Conservation (phyloP, 768 basidiomycete genomes). For the Tylopilus rubrobrunneus region DNA sequence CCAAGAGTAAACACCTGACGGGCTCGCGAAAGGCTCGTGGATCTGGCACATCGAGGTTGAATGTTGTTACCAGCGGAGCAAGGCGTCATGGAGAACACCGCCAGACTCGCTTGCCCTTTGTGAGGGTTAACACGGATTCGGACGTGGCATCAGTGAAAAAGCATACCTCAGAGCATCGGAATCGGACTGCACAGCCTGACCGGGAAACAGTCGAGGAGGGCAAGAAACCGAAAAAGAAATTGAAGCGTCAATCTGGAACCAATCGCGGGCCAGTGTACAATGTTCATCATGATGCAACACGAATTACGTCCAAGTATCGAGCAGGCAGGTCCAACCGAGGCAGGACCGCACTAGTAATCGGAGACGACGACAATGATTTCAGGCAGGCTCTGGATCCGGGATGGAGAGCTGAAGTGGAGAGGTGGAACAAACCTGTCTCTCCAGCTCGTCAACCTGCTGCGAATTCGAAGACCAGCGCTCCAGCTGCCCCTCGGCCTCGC, state of each 20-base stretch:
- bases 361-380: slow-evolving; percentile 44
- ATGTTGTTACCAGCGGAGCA: slow-evolving; percentile 39
- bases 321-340: slow-evolving; percentile 4
- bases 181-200: slow-evolving; percentile 6
- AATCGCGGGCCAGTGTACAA: slow-evolving; percentile 34
- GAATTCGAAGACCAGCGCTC: not conserved
- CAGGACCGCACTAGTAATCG: slow-evolving; percentile 36
- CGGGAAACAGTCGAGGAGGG: slow-evolving; percentile 3
- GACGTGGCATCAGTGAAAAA: slow-evolving; percentile 7
- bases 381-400: slow-evolving; percentile 39
- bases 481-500: slow-evolving; percentile 9
- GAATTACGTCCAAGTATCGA: slow-evolving; percentile 32
- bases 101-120: slow-evolving; percentile 40
- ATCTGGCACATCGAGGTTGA: slow-evolving; percentile 17
- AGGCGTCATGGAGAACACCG: slow-evolving; percentile 30
- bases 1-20: slow-evolving; percentile 12
- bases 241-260: slow-evolving; percentile 26
- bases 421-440: slow-evolving; percentile 26
- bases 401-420: slow-evolving; percentile 31
- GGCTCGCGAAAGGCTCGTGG: slow-evolving; percentile 11
- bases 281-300: slow-evolving; percentile 36
- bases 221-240: slow-evolving; percentile 23
- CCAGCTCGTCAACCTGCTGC: slow-evolving; percentile 11
- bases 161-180: slow-evolving; percentile 4
- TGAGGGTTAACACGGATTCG: slow-evolving; percentile 7